Evolutionary conservation across 352 stramenopile genomes (phyloP).

Genomic region (Phytophthora macrochlamydospora): DNA sequence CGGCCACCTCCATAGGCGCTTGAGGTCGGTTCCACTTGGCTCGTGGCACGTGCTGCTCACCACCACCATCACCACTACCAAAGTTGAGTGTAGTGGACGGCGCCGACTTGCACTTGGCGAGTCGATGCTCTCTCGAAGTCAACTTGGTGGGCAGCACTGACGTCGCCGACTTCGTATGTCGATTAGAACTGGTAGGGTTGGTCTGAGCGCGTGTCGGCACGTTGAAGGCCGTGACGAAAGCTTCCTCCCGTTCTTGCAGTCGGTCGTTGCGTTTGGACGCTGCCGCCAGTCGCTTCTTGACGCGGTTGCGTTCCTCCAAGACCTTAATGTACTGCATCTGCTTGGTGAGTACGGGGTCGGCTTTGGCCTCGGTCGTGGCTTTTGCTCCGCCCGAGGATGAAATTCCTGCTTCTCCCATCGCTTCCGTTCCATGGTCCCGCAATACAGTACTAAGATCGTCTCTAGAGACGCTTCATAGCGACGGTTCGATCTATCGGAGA

Average conservation of each 20-base stretch:
- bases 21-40: conserved; percentile 68
- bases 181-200: conserved; percentile 15
- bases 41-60: conserved; percentile 22
- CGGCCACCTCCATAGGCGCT: conserved; percentile 43
- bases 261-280: conserved; percentile 61
- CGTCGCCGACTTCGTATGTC: conserved; percentile 55
- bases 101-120: conserved; percentile 43
- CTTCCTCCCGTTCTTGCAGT: conserved; percentile 68
- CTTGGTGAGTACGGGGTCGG: conserved; percentile 72
- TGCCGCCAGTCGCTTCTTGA: conserved; percentile 79
- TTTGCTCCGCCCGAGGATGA: conserved; percentile 2
- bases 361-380: conserved; percentile 12
- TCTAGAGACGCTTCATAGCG: conserved; percentile 1
- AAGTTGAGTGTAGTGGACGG: conserved; percentile 49
- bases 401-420: conserved; percentile 53
- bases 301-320: conserved; percentile 80
- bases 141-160: conserved; percentile 45
- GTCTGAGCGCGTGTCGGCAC: conserved; percentile 34
- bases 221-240: conserved; percentile 85
- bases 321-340: conserved; percentile 86
- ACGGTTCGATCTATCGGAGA: background rate
- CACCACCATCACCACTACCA: conserved; percentile 3
- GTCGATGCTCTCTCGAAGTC: conserved; percentile 19
- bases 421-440: conserved; percentile 43
- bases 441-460: conserved; percentile 3